Percentiles rank a stretch among this genome's conserved stretches.
Evolutionary conservation across 2,329 filamentous ascomycete species (phyloP).

Genomic region (Davidsoniella eucalypti): DNA sequence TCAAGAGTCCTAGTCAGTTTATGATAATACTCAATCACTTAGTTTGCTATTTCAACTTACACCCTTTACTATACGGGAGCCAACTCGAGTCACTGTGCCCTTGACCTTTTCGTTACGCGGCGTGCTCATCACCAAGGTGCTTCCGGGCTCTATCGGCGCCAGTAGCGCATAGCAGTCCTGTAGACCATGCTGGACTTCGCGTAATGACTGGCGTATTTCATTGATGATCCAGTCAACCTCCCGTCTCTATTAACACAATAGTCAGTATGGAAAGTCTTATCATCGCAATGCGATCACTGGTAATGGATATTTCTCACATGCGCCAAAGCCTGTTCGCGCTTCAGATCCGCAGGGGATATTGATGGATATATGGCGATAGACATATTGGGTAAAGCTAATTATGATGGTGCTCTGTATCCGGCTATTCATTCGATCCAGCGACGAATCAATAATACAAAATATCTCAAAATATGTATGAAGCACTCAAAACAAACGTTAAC

Average conservation of each 20-base stretch:
- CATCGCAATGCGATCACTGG: background rate
- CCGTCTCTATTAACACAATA: conserved; percentile 24
- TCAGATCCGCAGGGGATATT: conserved; percentile 33
- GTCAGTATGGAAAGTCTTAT: background rate
- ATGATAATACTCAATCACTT: background rate
- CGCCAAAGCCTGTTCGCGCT: conserved; percentile 30
- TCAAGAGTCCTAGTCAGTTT: conserved; percentile 2
- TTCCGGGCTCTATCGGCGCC: conserved; percentile 67
- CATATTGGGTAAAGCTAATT: conserved; percentile 24
- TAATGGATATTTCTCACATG: conserved; percentile 26
- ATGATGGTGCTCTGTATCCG: too few relatives aligned
- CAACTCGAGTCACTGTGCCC: conserved; percentile 77
- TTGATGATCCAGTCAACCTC: conserved; percentile 39
- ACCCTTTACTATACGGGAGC: conserved; percentile 81
- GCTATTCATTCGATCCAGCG: too few relatives aligned
- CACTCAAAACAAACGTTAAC: too few relatives aligned
- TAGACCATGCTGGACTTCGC: conserved; percentile 45
- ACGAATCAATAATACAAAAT: too few relatives aligned
- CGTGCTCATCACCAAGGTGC: conserved; percentile 78
- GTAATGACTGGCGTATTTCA: conserved; percentile 32
- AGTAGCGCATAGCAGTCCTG: conserved; percentile 81
- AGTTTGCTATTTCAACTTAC: conserved; percentile 32
- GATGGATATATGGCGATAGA: conserved; percentile 43
- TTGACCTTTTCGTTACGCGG: conserved; percentile 79
- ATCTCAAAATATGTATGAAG: too few relatives aligned